Evolutionary conservation across 768 basidiomycete genomes (phyloP).

Genomic region (Hypholoma fasciculare): DNA sequence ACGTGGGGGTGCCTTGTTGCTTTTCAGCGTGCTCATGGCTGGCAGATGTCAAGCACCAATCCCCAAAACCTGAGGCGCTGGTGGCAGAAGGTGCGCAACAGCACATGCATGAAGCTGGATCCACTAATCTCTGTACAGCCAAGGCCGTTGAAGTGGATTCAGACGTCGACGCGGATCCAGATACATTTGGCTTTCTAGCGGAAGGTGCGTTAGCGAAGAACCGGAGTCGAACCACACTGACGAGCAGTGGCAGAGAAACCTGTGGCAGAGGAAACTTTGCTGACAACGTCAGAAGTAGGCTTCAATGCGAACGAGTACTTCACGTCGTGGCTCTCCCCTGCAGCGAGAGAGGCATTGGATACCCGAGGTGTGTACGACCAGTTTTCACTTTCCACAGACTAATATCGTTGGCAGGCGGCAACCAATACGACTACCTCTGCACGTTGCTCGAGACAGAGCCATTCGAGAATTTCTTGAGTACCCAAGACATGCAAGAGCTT

Average conservation of each 20-base stretch:
- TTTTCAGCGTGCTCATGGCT: background rate
- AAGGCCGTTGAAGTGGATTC: background rate
- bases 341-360: slow-evolving; percentile 7
- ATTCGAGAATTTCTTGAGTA: background rate
- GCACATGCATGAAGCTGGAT: no score
- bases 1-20: background rate
- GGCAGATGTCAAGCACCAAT: background rate
- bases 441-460: slow-evolving; percentile 11
- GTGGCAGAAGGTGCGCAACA: background rate
- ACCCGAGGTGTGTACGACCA: background rate
- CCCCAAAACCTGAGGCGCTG: background rate
- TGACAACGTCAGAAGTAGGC: background rate
- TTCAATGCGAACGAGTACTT: slow-evolving; percentile 16
- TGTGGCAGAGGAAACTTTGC: background rate
- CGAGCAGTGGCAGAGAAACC: background rate
- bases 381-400: background rate
- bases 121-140: no score
- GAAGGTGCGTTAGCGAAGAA: background rate
- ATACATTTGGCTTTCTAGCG: background rate
- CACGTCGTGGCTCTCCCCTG: slow-evolving; percentile 14
- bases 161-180: background rate
- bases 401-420: slow-evolving; percentile 9
- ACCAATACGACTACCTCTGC: slow-evolving; percentile 20
- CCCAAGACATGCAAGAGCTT: slow-evolving; percentile 9
- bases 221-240: background rate